Base-by-base conservation (phyloP, 176 grass and related monocot species). In the Rhynchospora pubera region DNA sequence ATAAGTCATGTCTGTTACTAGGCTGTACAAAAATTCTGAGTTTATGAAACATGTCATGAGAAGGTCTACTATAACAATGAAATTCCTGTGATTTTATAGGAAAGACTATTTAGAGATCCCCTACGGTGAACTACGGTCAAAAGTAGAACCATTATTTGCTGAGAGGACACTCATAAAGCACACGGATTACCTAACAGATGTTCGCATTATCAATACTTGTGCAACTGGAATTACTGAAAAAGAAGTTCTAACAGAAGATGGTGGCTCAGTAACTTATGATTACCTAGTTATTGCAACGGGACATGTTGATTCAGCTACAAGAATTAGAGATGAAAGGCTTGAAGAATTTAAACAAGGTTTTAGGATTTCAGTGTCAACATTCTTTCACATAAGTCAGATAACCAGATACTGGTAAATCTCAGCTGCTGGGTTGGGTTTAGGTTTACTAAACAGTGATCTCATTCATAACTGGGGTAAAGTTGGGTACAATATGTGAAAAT, bases 51-150 rank as follows among this genome's bases (percentile, higher is more conserved):
- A 42, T 42, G 39, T 66, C 30, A 39, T 4, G 42, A 68, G 65
- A 7, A 44, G 67, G 43, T 71, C 45, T 71, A 71, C 3, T 71
- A 19, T 1, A 71, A 21, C 11, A 15, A 11, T 21, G 19, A 47
- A 11, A 0, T 71, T 47, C 6, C 46, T 46, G 26, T 1, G 15
- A 44, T 8, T 22, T 7, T 63, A 30, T 68, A 90, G 88, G 67
- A 90, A 90, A 60, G 88, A 87, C 43, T 90, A 90, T 79, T 81
- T 90, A 48, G 88, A 90, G 68, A 84, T 90, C 43, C 75, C 85
- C 50, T 90, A 83, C 58, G 86, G 85, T 64, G 73, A 82, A 61
- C 74, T 87, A 21, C 82, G 77, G 82, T 87, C 65, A 44, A 90
- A 87, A 73, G 77, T 90, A 57, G 88, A 87, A 58, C 88, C 85